Evolutionary conservation across 371 early-diverging fungal species (phyloP), one percentile per base, ranked within the genome.

Genomic region (Parasitella parasitica): DNA sequence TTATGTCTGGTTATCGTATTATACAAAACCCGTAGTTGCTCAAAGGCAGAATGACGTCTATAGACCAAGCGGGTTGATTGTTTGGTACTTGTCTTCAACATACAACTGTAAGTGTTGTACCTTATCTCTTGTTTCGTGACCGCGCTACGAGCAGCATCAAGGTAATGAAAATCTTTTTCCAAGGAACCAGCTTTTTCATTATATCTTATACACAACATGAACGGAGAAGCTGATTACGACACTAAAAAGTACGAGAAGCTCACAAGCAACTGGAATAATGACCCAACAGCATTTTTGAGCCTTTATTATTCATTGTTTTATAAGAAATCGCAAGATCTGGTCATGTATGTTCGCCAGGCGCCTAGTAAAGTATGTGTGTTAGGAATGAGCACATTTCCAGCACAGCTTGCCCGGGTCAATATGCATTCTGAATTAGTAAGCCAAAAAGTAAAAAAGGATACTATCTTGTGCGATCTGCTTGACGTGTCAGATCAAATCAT

Each of bases 331-430:
- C 15, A 30, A 18, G 62, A 73, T 30, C 54, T 54, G 16, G 55
- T 63, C 28, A 38, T 78, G 6, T 80, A 79, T 54, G 71, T 77
- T 39, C 76, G 78, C 12, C 81, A 79, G 57, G 54, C 83, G 18
- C 83, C 83, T 27, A 83, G 76, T 57, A 79, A 76, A 62, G 67
- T 81, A 15, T 83, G 83, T 56, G 76, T 81, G 5, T 41, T 81
- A 3, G 80, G 83, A 26, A 50, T 83, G 2, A 52, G 57, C 34
- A 8, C 59, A 22, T 35, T 75, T 71, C 57, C 59, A 28, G 43
- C 30, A 39, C 38, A 54, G 22, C 53, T 64, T 41, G 39, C 38
- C 28, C 36, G 39, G 12, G 26, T 57, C 13, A 30, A 43, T 5
- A 20, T 67, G 32, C 51, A 63, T 49, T 64, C 30, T 13, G 36